Evolutionary conservation across 2,329 filamentous ascomycete genomes (phyloP).

Genomic region (Mariannaea sp.): DNA sequence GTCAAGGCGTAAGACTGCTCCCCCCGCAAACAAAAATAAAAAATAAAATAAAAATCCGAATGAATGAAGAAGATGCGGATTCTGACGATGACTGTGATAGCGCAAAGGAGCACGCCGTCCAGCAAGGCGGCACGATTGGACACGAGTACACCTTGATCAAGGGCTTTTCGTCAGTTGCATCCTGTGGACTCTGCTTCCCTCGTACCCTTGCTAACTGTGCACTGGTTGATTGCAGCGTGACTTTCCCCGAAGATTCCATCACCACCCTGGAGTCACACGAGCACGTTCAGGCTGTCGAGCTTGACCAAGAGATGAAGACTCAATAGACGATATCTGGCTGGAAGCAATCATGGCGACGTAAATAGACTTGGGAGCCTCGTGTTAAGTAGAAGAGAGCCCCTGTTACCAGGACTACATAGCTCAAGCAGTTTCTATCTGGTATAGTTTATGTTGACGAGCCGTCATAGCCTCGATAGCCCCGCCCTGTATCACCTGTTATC

Average conservation of each 20-base stretch:
- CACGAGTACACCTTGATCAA: slow-evolving; percentile 89
- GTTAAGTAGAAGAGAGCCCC: background rate
- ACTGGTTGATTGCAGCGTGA: slow-evolving; percentile 59
- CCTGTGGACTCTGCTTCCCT: background rate
- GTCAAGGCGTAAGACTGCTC: slow-evolving; percentile 64
- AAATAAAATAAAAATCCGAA: background rate
- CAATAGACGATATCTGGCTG: slow-evolving; percentile 57
- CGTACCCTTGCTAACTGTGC: background rate
- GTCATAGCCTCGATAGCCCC: too few relatives aligned
- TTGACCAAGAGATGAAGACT: slow-evolving; percentile 70
- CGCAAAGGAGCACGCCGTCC: slow-evolving; percentile 74
- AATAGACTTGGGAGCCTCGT: background rate
- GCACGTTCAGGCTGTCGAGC: slow-evolving; percentile 76
- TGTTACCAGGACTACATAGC: too few relatives aligned
- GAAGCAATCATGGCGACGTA: background rate
- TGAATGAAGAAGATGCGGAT: background rate
- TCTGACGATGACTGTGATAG: slow-evolving; percentile 49
- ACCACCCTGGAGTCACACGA: slow-evolving; percentile 69
- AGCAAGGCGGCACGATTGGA: slow-evolving; percentile 81
- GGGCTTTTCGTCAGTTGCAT: slow-evolving; percentile 79
- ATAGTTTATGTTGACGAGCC: too few relatives aligned
- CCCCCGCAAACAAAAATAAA: too few relatives aligned
- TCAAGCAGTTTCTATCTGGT: too few relatives aligned
- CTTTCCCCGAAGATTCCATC: slow-evolving; percentile 70
- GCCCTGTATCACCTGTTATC: too few relatives aligned